Evolutionary conservation across 306 rosid species (phyloP).

Genomic region (Gastrolobium villosum): DNA sequence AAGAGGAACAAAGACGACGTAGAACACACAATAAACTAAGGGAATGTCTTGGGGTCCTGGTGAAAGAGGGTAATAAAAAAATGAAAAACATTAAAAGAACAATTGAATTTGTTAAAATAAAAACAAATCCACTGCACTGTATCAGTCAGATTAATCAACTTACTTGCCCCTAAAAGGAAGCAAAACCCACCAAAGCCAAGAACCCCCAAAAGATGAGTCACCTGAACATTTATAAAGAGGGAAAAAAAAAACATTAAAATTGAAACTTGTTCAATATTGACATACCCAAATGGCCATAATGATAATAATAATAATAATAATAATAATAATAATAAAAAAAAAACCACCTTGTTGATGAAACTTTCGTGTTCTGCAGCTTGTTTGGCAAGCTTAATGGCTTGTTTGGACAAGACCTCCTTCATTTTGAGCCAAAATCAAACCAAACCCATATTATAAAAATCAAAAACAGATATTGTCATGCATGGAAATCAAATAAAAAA

Average conservation of each 20-base stretch:
- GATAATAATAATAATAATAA: neutral
- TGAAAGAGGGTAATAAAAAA: neutral
- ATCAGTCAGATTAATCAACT: slow-evolving; percentile 50
- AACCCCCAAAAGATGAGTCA: slow-evolving; percentile 82
- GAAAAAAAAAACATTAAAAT: slow-evolving; percentile 17
- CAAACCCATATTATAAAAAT: slow-evolving; percentile 48
- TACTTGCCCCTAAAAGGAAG: slow-evolving; percentile 88
- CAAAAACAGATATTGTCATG: slow-evolving; percentile 3
- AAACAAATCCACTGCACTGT: neutral
- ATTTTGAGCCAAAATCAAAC: slow-evolving; percentile 57
- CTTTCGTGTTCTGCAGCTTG: slow-evolving; percentile 88
- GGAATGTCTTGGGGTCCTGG: slow-evolving; percentile 87
- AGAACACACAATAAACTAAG: slow-evolving; percentile 83
- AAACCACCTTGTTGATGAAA: slow-evolving; percentile 71
- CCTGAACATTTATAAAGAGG: slow-evolving; percentile 48
- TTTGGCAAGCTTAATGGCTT: slow-evolving; percentile 84
- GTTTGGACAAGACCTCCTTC: slow-evolving; percentile 78
- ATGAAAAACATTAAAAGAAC: slow-evolving; percentile 1
- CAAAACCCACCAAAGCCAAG: slow-evolving; percentile 87
- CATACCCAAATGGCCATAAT: slow-evolving; percentile 3
- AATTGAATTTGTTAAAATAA: neutral
- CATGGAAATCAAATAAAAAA: slow-evolving; percentile 32
- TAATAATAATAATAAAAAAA: neutral
- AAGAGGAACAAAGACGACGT: slow-evolving; percentile 80
- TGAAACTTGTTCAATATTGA: slow-evolving; percentile 2